phyloP scores from a whole-genome alignment of 2,329 filamentous ascomycete species.

The Claviceps lovelessii region DNA sequence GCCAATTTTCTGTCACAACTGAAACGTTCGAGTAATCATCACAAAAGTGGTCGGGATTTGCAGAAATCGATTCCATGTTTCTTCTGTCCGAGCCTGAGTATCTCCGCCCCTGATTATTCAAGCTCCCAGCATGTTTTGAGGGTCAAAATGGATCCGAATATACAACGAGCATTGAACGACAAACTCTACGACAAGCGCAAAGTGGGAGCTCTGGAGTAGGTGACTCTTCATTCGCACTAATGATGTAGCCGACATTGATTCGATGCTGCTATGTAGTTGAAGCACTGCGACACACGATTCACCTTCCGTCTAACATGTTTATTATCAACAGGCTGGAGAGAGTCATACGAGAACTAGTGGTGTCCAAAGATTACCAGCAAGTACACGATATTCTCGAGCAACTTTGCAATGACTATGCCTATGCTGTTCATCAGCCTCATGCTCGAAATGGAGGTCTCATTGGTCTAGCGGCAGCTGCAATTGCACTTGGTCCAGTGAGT shows the following conservation, averaged over 20 bases:
- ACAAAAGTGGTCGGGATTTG: neutral
- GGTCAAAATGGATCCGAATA: constrained; percentile 64
- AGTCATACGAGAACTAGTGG: constrained; percentile 71
- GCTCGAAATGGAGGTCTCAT: constrained; percentile 93
- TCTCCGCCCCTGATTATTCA: neutral
- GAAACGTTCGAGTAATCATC: neutral
- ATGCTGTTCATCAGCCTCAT: constrained; percentile 92
- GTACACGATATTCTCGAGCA: constrained; percentile 87
- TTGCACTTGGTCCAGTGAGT: constrained; percentile 80
- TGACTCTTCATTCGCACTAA: constrained; percentile 8
- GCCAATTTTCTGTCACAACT: neutral
- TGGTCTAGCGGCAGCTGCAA: constrained; percentile 85
- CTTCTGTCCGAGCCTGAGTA: neutral
- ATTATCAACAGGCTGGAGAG: constrained; percentile 59
- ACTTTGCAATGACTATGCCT: constrained; percentile 94
- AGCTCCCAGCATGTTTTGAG: constrained; percentile 2
- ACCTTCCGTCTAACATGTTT: constrained; percentile 7
- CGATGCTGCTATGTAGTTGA: neutral
- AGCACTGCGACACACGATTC: neutral
- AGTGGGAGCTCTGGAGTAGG: constrained; percentile 87
- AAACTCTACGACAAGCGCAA: constrained; percentile 99
- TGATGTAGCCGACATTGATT: constrained; percentile 1
- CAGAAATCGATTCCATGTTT: neutral
- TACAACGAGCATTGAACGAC: constrained; percentile 86
- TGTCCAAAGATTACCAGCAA: constrained; percentile 59